Percentiles rank a stretch among this genome's conserved stretches.
Conservation (phyloP, 1,284 basidiomycete genomes). For the Puccinia polysora region DNA sequence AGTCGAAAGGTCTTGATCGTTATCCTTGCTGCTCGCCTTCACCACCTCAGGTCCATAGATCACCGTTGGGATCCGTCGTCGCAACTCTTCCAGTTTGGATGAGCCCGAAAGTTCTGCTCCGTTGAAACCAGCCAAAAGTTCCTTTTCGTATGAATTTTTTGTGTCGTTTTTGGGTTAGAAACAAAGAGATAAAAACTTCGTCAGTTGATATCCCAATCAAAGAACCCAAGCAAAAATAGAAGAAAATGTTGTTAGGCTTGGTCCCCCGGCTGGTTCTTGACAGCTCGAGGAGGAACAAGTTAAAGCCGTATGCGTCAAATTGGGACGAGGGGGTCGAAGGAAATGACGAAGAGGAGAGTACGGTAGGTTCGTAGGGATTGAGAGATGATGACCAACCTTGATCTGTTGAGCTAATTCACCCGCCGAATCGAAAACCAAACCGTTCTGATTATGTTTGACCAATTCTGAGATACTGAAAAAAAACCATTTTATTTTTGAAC, state of each 20-base stretch:
- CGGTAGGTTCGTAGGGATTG: not conserved
- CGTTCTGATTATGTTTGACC: conserved; percentile 75
- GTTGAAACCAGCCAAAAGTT: conserved; percentile 16
- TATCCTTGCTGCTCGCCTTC: not conserved
- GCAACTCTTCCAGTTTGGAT: not conserved
- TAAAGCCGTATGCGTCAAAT: not conserved
- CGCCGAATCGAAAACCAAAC: conserved; percentile 69
- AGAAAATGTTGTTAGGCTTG: too few relatives aligned
- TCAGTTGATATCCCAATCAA: not conserved
- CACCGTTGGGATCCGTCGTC: conserved; percentile 3
- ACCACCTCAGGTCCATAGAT: conserved; percentile 12
- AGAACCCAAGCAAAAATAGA: too few relatives aligned
- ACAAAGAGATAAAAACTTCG: not conserved
- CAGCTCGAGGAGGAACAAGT: too few relatives aligned
- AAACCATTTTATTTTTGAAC: not conserved
- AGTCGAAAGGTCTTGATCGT: not conserved
- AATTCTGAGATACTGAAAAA: conserved; percentile 71
- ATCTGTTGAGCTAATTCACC: conserved; percentile 68
- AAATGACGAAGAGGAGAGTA: not conserved
- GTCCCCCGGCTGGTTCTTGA: too few relatives aligned
- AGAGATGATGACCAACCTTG: conserved; percentile 58
- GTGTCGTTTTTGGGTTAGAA: too few relatives aligned
- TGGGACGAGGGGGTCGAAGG: not conserved
- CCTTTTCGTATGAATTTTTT: not conserved
- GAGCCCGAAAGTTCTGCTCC: not conserved